Percentiles rank a stretch among this genome's conserved stretches.
These are phyloP conservation scores for Beta corolliflora DNA, from an alignment of 179 eudicot genomes.

Conservation along the genomic window DNA sequence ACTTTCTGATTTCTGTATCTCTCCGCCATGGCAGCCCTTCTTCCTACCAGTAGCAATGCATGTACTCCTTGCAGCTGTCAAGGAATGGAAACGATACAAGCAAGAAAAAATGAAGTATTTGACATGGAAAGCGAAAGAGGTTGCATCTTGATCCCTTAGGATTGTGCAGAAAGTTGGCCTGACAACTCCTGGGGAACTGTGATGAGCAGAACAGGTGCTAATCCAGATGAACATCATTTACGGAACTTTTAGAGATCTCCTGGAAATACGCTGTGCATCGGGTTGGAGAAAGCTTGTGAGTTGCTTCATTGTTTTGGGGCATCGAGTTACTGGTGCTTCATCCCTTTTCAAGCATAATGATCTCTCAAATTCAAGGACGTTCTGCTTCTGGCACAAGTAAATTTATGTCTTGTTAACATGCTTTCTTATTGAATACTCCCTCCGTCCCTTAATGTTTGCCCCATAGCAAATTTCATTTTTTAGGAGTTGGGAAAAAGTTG, in stretches of 20 bases:
- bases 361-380: background rate
- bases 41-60: slow-evolving; percentile 90
- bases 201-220: background rate
- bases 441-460: too few relatives aligned
- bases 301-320: background rate
- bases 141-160: slow-evolving; percentile 9
- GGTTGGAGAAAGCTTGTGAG: background rate
- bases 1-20: slow-evolving; percentile 6
- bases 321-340: background rate
- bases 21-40: slow-evolving; percentile 67
- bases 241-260: background rate
- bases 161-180: background rate
- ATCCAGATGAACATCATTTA: background rate
- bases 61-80: slow-evolving; percentile 76
- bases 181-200: background rate
- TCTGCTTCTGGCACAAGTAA: background rate
- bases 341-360: too few relatives aligned
- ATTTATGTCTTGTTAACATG: too few relatives aligned
- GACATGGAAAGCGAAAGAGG: slow-evolving; percentile 58
- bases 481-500: too few relatives aligned
- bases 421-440: too few relatives aligned
- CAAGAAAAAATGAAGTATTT: slow-evolving; percentile 58
- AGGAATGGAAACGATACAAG: slow-evolving; percentile 82
- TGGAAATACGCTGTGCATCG: background rate
- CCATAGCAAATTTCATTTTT: too few relatives aligned